These are phyloP conservation scores for Pseudocercospora vitis DNA, from an alignment of 2,329 filamentous ascomycete genomes.

Conservation along the genomic window DNA sequence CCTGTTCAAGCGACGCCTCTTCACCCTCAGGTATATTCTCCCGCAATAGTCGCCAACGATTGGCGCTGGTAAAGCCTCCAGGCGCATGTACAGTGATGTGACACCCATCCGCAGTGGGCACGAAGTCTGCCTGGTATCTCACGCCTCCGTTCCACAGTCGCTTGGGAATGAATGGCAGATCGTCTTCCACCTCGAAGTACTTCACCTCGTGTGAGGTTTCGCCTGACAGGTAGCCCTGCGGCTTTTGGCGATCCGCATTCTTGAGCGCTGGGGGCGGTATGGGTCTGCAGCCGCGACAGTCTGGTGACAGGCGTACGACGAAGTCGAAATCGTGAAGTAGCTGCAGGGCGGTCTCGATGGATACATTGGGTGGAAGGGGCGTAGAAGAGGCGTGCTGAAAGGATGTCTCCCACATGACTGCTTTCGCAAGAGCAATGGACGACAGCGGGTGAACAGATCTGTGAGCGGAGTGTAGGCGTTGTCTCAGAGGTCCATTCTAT, in stretches of 20 bases:
- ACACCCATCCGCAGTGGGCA: slow-evolving; percentile 35
- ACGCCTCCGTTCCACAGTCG: slow-evolving; percentile 37
- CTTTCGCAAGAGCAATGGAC: background rate
- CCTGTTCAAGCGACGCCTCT: slow-evolving; percentile 16
- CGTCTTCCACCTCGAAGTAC: slow-evolving; percentile 39
- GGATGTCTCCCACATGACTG: slow-evolving; percentile 36
- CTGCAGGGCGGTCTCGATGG: slow-evolving; percentile 28
- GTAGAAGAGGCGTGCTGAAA: slow-evolving; percentile 36
- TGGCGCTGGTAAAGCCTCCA: slow-evolving; percentile 37
- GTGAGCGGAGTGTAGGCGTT: background rate
- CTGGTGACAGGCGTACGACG: slow-evolving; percentile 36
- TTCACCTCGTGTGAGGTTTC: slow-evolving; percentile 17
- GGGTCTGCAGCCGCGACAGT: slow-evolving; percentile 33
- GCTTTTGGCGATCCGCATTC: slow-evolving; percentile 18
- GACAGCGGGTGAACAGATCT: background rate
- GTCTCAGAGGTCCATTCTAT: background rate
- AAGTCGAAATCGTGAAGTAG: slow-evolving; percentile 39
- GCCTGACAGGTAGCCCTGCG: slow-evolving; percentile 14
- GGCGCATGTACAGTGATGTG: slow-evolving; percentile 39
- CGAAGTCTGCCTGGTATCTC: slow-evolving; percentile 35
- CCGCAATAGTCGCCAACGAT: slow-evolving; percentile 36
- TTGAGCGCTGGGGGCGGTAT: slow-evolving; percentile 27
- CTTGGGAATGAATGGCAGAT: slow-evolving; percentile 40
- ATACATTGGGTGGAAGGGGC: slow-evolving; percentile 30
- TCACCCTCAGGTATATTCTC: slow-evolving; percentile 26